A percentile compares a stretch with the other conserved stretches of the same genome.
Evolutionary conservation across 305 asterid species (phyloP).

Genomic region (Fraxinus latifolia): DNA sequence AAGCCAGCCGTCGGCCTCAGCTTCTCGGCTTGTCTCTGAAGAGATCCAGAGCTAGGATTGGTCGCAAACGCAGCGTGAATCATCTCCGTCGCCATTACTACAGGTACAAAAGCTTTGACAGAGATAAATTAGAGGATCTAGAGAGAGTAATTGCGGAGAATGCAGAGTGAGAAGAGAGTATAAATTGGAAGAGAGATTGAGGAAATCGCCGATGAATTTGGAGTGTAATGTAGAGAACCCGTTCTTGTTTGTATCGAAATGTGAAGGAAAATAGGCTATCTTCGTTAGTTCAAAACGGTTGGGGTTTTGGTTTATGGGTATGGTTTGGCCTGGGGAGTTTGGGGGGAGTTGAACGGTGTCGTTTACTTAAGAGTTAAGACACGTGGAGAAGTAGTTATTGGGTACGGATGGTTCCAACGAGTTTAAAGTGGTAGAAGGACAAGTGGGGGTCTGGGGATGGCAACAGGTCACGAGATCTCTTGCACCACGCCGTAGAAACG

Average conservation of each 20-base stretch:
- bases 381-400: not conserved
- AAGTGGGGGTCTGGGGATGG: not conserved
- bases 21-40: conserved; percentile 43
- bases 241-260: conserved; percentile 25
- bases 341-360: conserved; percentile 2
- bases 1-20: conserved; percentile 47
- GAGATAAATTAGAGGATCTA: not conserved
- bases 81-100: conserved; percentile 57
- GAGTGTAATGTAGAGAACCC: not conserved
- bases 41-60: conserved; percentile 39
- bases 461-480: not conserved
- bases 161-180: not conserved
- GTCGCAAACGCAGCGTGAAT: conserved; percentile 46
- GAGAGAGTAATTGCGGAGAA: not conserved
- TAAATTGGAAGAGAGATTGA: not conserved
- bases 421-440: not conserved
- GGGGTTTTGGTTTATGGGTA: not conserved
- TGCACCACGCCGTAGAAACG: not conserved
- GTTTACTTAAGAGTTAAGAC: not conserved
- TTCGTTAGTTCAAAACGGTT: conserved; percentile 10
- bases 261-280: conserved; percentile 1
- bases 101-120: not conserved
- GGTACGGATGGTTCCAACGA: not conserved
- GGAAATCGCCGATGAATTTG: conserved; percentile 11
- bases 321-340: not conserved